Conservation (phyloP, 2,329 filamentous ascomycete genomes). For the Penicillium verrucosum region DNA sequence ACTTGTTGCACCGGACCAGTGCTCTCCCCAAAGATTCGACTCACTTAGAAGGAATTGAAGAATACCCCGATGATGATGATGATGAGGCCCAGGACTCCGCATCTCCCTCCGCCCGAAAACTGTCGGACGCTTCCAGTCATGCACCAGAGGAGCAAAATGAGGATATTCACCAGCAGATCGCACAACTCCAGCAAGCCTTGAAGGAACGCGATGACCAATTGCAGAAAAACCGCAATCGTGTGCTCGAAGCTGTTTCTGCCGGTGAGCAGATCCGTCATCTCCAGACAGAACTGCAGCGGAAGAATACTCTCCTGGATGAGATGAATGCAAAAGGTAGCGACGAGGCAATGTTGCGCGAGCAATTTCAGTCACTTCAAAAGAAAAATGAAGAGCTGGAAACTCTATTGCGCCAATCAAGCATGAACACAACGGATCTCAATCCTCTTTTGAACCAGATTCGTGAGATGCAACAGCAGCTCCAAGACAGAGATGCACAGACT, state of each 20-base stretch:
- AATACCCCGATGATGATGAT: slow-evolving; percentile 29
- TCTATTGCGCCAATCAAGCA: slow-evolving; percentile 23
- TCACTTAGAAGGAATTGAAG: slow-evolving; percentile 38
- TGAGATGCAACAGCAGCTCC: slow-evolving; percentile 33
- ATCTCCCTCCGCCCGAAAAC: slow-evolving; percentile 29
- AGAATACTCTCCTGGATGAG: slow-evolving; percentile 29
- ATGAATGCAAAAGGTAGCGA: slow-evolving; percentile 24
- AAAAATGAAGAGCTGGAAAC: slow-evolving; percentile 28
- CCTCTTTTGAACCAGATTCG: slow-evolving; percentile 32
- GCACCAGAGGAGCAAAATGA: slow-evolving; percentile 19
- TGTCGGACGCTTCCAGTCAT: slow-evolving; percentile 18
- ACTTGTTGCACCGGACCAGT: slow-evolving; percentile 34
- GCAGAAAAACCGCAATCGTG: slow-evolving; percentile 29
- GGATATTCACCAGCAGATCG: slow-evolving; percentile 31
- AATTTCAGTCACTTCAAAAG: slow-evolving; percentile 29
- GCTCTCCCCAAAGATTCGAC: slow-evolving; percentile 30
- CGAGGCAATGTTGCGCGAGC: slow-evolving; percentile 27
- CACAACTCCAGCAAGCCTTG: slow-evolving; percentile 31
- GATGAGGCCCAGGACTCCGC: slow-evolving; percentile 16
- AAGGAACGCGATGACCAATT: slow-evolving; percentile 37
- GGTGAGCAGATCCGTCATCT: slow-evolving; percentile 39
- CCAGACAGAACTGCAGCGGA: slow-evolving; percentile 37
- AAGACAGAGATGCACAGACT: slow-evolving; percentile 21
- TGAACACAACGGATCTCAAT: slow-evolving; percentile 20
- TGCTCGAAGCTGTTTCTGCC: slow-evolving; percentile 37